phyloP scores from a whole-genome alignment of 495 filamentous ascomycete species.

The Penicillium pulvis region DNA sequence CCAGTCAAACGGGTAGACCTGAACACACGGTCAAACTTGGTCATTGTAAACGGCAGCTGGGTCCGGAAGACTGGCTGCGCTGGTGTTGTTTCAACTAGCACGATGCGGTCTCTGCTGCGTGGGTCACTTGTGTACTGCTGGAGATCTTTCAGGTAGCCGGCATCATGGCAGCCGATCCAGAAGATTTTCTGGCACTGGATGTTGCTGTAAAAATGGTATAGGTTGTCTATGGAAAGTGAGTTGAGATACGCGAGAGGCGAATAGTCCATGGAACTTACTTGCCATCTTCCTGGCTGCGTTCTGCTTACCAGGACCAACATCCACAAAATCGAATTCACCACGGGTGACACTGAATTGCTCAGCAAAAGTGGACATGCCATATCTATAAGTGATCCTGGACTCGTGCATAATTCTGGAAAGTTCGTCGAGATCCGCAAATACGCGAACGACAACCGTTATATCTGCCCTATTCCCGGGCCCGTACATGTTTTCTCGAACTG shows the following conservation, averaged over 20 bases:
- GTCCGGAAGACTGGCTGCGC: conserved; percentile 1
- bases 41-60: conserved; percentile 1
- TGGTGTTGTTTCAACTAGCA: conserved; percentile 10
- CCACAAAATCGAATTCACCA: conserved; percentile 19
- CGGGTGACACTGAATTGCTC: conserved; percentile 15
- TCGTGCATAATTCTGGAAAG: background rate
- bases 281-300: conserved; percentile 17
- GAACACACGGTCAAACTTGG: conserved; percentile 7
- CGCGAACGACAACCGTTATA: conserved; percentile 5
- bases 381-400: background rate
- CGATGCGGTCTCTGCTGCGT: background rate
- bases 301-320: conserved; percentile 19
- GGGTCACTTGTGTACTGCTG: conserved; percentile 4
- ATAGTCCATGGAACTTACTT: conserved; percentile 6
- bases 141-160: conserved; percentile 14
- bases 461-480: background rate
- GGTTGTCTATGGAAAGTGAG: conserved; percentile 4
- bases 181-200: conserved; percentile 21
- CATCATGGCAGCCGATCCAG: conserved; percentile 19
- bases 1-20: background rate
- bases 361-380: conserved; percentile 26
- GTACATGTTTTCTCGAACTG: background rate
- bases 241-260: background rate
- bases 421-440: conserved; percentile 7
- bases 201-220: conserved; percentile 13